phyloP scores from a whole-genome alignment of 192 early-diverging fungal genomes.

The Linnemannia zychae region DNA sequence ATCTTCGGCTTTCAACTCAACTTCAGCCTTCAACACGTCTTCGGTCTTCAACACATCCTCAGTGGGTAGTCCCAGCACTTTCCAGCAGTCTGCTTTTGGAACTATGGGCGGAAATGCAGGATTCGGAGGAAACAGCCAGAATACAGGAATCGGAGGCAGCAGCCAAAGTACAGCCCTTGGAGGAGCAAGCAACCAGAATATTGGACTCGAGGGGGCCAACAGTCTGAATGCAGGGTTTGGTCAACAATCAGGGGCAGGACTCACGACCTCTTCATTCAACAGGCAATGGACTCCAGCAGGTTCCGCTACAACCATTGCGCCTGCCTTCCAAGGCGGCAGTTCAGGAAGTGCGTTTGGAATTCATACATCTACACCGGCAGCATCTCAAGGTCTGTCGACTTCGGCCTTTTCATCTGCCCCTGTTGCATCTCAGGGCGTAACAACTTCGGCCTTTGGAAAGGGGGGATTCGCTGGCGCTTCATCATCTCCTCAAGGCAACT shows the following conservation, averaged over 20 bases:
- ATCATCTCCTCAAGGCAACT: neutral
- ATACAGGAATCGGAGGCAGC: neutral
- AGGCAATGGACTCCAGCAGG: neutral
- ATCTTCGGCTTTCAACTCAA: neutral
- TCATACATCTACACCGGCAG: neutral
- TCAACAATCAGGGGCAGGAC: neutral
- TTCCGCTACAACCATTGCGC: neutral
- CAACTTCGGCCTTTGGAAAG: neutral
- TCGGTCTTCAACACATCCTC: conserved; percentile 1
- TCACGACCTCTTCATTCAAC: neutral
- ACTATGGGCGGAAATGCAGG: neutral
- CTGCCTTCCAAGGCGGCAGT: neutral
- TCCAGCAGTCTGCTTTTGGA: conserved; percentile 3
- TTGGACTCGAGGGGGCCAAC: neutral
- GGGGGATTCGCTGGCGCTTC: neutral
- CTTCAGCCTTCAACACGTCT: conserved; percentile 3
- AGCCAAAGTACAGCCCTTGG: conserved; percentile 8
- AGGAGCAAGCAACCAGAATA: neutral
- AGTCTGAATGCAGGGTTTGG: neutral
- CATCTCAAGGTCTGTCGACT: neutral
- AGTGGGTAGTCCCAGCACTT: neutral
- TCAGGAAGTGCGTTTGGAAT: conserved; percentile 20
- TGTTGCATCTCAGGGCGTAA: neutral
- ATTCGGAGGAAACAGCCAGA: neutral
- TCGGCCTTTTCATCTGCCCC: neutral